Base-by-base conservation (phyloP, 1,139 yeast species). In the Geotrichum fermentans region DNA sequence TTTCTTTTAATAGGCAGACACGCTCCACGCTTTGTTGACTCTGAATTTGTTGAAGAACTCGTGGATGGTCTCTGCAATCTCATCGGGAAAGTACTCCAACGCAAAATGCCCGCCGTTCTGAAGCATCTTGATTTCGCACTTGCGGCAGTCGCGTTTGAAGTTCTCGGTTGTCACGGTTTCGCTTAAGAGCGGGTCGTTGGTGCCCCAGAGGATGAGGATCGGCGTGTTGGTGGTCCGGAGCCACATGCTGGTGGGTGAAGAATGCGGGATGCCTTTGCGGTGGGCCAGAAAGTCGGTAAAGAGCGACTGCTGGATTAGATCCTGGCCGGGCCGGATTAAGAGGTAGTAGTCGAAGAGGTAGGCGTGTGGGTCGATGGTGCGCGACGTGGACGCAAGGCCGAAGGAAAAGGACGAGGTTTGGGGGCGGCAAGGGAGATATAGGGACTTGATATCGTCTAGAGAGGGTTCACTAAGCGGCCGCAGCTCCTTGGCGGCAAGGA, bases 151-250 rank as follows among this genome's bases (percentile, higher is more conserved):
- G 8, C 28, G 26, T 14, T 29, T 30, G 28, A 18, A 29, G 10
- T 14, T 22, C 13, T 20, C 32, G 3, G 30, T 73, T 72, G 38
- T 63, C 61, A 17, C 72, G 73, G 4, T 75, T 75, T n/a, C 57
- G 4, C 57, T 57, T 52, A 73, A 72, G 43, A 71, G 64, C 16
- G 38, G 40, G 52, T 73, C 77, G 46, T 72, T 69, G 44, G 65
- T 63, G 17, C 77, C 77, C 77, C 77, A 73, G 24, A 59, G 56
- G 3, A 65, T 66, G 40, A 73, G 61, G n/a, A 71, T 60, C 2
- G 77, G 77, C n/a, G 71, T 61, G 40, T 67, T 55, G 1, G 68
- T 52, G 5, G 55, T 48, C 45, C 70, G 61, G 47, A 73, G 63
- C 51, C 56, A 71, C 41, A 65, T 47, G 28, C 72, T 29, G 2